These are phyloP conservation scores for Globisporangium viniferum DNA, from an alignment of 352 stramenopile species.

Conservation along the genomic window DNA sequence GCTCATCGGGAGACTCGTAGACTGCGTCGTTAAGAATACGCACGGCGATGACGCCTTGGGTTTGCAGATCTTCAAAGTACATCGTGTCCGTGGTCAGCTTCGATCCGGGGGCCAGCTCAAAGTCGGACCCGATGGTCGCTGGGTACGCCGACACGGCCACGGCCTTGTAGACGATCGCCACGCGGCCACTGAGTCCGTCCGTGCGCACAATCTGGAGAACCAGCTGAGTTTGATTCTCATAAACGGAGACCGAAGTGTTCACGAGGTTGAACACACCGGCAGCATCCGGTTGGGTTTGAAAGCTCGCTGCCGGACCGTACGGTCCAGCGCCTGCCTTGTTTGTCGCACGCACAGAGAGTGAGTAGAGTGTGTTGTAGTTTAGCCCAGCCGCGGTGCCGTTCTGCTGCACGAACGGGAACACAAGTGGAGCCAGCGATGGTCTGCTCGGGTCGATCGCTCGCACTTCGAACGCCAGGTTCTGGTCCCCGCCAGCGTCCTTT, in stretches of 20 bases:
- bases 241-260: conserved; percentile 18
- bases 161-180: conserved; percentile 31
- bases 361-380: conserved; percentile 35
- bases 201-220: conserved; percentile 31
- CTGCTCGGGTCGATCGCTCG: conserved; percentile 14
- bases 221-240: conserved; percentile 40
- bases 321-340: conserved; percentile 29
- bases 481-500: conserved; percentile 40
- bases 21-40: conserved; percentile 43
- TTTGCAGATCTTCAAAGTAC: conserved; percentile 32
- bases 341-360: conserved; percentile 29
- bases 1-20: conserved; percentile 37
- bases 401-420: conserved; percentile 13
- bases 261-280: conserved; percentile 54
- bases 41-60: conserved; percentile 25
- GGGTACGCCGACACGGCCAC: conserved; percentile 1
- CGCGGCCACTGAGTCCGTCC: conserved; percentile 40
- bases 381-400: conserved; percentile 21
- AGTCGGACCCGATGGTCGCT: conserved; percentile 37
- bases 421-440: background rate
- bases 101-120: conserved; percentile 20
- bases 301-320: conserved; percentile 29
- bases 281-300: conserved; percentile 41
- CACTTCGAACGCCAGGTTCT: conserved; percentile 30
- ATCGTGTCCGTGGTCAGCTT: conserved; percentile 22